A percentile compares a stretch with the other conserved stretches of the same genome.
phyloP scores from a whole-genome alignment of 2,329 filamentous ascomycete genomes.

The Alternaria sp. region DNA sequence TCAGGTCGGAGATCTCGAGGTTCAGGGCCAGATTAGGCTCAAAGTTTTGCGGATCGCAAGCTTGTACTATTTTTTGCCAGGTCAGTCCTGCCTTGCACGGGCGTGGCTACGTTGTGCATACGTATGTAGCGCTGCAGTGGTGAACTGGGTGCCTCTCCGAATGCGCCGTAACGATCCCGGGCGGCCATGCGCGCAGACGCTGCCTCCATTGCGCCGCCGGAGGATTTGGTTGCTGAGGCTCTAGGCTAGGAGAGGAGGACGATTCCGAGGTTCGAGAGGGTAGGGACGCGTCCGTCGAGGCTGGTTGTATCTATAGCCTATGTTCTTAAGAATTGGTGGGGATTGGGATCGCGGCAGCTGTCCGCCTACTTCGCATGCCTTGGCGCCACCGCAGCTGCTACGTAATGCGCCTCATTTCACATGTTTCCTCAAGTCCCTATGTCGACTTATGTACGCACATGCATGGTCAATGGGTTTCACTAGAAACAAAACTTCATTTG shows the following conservation, averaged over 20 bases:
- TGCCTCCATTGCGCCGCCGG: slow-evolving; percentile 72
- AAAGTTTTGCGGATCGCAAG: slow-evolving; percentile 96
- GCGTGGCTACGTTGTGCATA: slow-evolving; percentile 43
- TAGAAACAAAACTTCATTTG: neutral
- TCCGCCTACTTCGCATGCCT: slow-evolving; percentile 12
- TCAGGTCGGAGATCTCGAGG: slow-evolving; percentile 93
- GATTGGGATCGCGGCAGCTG: slow-evolving; percentile 12
- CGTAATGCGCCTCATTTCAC: slow-evolving; percentile 19
- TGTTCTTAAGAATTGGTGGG: slow-evolving; percentile 22
- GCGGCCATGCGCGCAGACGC: slow-evolving; percentile 93
- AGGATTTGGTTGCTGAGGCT: neutral
- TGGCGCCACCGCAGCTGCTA: slow-evolving; percentile 22
- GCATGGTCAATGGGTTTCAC: neutral
- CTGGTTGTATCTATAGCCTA: slow-evolving; percentile 14
- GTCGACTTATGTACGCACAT: neutral
- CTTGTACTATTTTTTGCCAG: slow-evolving; percentile 66
- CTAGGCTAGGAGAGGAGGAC: neutral
- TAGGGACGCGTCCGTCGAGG: slow-evolving; percentile 3
- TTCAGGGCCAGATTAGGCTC: slow-evolving; percentile 96
- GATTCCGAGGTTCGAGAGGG: neutral
- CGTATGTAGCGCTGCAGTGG: slow-evolving; percentile 93
- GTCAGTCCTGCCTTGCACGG: slow-evolving; percentile 13
- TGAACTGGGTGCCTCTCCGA: slow-evolving; percentile 77
- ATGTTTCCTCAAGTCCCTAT: neutral
- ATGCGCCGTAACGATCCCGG: slow-evolving; percentile 88